Evolutionary conservation across 2,329 filamentous ascomycete genomes (phyloP).

Genomic region (Trichoderma semiorbis): DNA sequence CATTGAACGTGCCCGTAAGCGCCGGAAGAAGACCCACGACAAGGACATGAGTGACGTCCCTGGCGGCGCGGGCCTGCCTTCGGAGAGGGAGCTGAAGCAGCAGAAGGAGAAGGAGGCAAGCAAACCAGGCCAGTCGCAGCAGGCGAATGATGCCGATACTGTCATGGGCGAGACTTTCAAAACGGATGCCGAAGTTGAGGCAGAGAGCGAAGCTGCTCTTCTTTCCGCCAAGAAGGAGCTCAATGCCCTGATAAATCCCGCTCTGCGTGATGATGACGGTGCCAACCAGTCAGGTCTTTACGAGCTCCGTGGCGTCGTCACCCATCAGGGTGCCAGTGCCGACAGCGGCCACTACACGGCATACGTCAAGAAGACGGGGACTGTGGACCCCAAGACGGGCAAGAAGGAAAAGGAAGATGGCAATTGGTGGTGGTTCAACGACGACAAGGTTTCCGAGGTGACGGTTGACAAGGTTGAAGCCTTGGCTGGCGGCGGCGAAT

Average conservation of each 20-base stretch:
- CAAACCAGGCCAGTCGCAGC: conserved; percentile 25
- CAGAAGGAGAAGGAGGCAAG: conserved; percentile 40
- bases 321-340: conserved; percentile 92
- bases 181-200: conserved; percentile 89
- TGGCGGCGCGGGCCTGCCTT: conserved; percentile 45
- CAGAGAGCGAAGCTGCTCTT: conserved; percentile 73
- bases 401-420: conserved; percentile 79
- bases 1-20: conserved; percentile 84
- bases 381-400: conserved; percentile 69
- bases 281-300: conserved; percentile 94
- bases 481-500: conserved; percentile 84
- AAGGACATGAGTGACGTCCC: conserved; percentile 45
- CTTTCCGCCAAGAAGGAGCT: conserved; percentile 85
- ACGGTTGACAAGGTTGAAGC: conserved; percentile 86
- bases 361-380: conserved; percentile 88
- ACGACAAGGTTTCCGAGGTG: conserved; percentile 94
- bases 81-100: conserved; percentile 51
- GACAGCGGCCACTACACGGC: conserved; percentile 98
- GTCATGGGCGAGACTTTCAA: conserved; percentile 80
- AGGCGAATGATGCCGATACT: conserved; percentile 58
- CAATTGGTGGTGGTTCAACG: conserved; percentile 99
- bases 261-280: conserved; percentile 71
- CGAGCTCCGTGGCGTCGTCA: conserved; percentile 89
- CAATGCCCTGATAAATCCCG: conserved; percentile 69
- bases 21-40: conserved; percentile 68